phyloP scores from a whole-genome alignment of 2,329 filamentous ascomycete genomes.

The Neocucurbitaria cava region DNA sequence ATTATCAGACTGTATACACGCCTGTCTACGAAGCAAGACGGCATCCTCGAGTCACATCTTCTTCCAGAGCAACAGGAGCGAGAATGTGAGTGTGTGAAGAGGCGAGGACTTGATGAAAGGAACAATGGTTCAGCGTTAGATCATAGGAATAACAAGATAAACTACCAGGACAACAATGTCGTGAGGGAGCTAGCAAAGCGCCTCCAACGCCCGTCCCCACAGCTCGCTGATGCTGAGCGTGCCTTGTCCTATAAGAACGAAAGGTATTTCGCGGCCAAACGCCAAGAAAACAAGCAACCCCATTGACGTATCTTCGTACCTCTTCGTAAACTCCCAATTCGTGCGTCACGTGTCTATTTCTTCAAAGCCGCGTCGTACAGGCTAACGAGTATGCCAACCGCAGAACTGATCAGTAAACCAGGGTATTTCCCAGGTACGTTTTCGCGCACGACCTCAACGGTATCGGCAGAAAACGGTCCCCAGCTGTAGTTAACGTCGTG shows the following conservation, averaged over 20 bases:
- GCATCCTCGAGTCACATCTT: background rate
- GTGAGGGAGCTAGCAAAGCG: background rate
- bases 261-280: background rate
- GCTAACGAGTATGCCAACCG: conserved; percentile 71
- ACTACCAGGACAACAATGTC: background rate
- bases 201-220: background rate
- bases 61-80: background rate
- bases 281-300: background rate
- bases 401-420: conserved; percentile 71
- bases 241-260: background rate
- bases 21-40: background rate
- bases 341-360: conserved; percentile 46
- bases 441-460: conserved; percentile 68
- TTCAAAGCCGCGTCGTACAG: conserved; percentile 80
- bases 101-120: background rate
- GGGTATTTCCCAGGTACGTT: conserved; percentile 76
- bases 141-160: background rate
- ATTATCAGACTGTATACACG: background rate
- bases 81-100: background rate
- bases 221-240: background rate
- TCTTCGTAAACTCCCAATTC: background rate
- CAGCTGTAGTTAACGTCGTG: conserved; percentile 53
- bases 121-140: background rate
- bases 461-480: conserved; percentile 66
- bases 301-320: background rate